These are phyloP conservation scores for Drechmeria coniospora DNA, from an alignment of 2,329 filamentous ascomycete species.

Conservation along the genomic window DNA sequence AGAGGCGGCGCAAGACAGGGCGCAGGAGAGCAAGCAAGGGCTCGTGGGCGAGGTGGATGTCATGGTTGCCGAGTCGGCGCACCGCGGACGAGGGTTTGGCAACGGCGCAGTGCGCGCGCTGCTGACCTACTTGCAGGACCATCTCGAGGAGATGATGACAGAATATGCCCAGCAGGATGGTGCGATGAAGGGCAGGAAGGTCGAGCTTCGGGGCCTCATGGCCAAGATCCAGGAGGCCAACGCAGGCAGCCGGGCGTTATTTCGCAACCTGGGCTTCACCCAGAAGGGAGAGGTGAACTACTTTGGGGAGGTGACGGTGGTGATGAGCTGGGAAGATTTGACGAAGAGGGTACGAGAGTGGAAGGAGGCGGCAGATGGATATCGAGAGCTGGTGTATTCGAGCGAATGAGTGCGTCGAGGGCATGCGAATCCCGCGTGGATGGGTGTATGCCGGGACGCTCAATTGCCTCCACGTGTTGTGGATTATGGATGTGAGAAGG, in stretches of 20 bases:
- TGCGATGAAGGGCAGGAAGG: not conserved
- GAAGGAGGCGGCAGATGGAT: conserved; percentile 8
- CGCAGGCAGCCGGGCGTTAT: conserved; percentile 32
- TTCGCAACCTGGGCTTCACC: conserved; percentile 34
- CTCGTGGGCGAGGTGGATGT: conserved; percentile 64
- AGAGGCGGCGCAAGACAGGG: no score
- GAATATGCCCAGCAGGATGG: conserved; percentile 20
- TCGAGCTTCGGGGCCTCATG: conserved; percentile 24
- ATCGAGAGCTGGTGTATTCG: conserved; percentile 11
- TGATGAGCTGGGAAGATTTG: conserved; percentile 19
- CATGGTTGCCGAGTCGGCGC: conserved; percentile 54
- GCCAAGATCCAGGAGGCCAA: conserved; percentile 46
- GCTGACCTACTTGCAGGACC: conserved; percentile 47
- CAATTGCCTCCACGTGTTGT: no score
- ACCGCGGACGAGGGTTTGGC: conserved; percentile 50
- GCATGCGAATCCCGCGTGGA: no score
- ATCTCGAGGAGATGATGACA: conserved; percentile 36
- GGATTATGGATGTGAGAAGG: no score
- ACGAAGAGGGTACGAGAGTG: conserved; percentile 9
- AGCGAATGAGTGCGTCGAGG: not conserved
- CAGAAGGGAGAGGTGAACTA: conserved; percentile 40
- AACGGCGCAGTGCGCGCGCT: conserved; percentile 50
- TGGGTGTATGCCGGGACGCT: no score
- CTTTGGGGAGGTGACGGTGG: conserved; percentile 43
- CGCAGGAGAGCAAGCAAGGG: conserved; percentile 8